Evolutionary conservation across 192 early-diverging fungal species (phyloP), one percentile per base, ranked within the genome.

Genomic region (Helicostylum pulchrum): DNA sequence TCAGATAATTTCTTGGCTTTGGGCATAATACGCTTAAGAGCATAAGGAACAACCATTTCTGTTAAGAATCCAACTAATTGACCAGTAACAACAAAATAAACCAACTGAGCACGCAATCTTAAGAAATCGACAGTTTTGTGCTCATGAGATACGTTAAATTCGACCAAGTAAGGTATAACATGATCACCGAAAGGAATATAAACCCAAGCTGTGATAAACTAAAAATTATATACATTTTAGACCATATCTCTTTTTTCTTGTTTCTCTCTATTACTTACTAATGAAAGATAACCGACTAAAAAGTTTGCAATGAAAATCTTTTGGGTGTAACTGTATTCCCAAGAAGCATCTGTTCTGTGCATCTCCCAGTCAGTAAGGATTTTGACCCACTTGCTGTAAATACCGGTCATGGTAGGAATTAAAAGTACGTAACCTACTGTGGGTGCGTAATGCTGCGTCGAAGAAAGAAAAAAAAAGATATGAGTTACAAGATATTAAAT

Each of bases 301-400:
- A 90, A 92, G 45, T 88, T 90, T 64, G 94, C 87, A 47, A 93
- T 82, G 72, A 95, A 97, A 23, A 95, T 84, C 75, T 95, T 95
- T 64, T 88, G 82, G 7, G 92, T 84, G 31, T 86, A 78, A 53
- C 86, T 82, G 56, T 83, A 81, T 47, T 87, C 87, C 65, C 91
- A 82, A 56, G 83, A 74, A 8, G 87, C 75, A 32, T 85, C 85
- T 14, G 89, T 90, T 63, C 84, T 79, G 61, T 88, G 86, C 79
- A 95, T 97, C 70, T 97, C 95, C 66, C 87, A 87, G 17, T 91
- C 78, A 47, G 86, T 94, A 47, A 97, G 78, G 4, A 50, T 61
- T 11, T 64, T 46, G 4, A 92, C 85, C 32, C 89, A 74, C 15
- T 70, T 63, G 36, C 70, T 82, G 80, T 93, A 97, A 39, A 87